Evolutionary conservation across 179 eudicot genomes (phyloP), one percentile per base, ranked within the genome.

Genomic region (Beta macrorhiza): DNA sequence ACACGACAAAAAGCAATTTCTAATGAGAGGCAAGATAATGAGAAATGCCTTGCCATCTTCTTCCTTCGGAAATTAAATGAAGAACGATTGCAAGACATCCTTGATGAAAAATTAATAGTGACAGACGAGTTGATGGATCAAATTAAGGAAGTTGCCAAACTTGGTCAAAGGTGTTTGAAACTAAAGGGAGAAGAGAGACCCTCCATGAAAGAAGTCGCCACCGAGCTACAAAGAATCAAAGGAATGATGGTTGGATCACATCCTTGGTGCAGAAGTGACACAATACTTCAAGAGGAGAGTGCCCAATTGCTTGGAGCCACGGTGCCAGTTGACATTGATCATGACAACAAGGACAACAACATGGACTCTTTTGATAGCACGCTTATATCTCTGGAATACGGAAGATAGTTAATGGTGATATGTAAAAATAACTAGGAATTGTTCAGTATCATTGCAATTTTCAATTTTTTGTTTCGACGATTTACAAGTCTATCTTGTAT

Each of bases 161-260:
- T 86, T 10, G 81, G 83, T 14, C 55, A 57, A 53, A 44, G 79
- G 29, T 81, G 83, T 58, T 67, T 81, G 42, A 75, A 14, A n/a
- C 8, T 81, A 56, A 86, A 76, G 20, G 84, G 86, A 32, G 86
- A 81, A 0, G 82, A 86, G 7, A 83, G 86, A 59, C 86, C 87
- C 8, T 62, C 59, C 11, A 87, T 85, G 90, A 84, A 84, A 57
- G 82, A 86, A 80, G 88, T 88, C 0, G 88, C 86, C 0, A 77
- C 45, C 74, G 89, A 87, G 51, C 51, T 89, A 8, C 80, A 85
- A 16, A 51, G 82, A n/a, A 81, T 81, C 5, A 69, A 44, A 72
- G 67, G 81, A 78, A 72, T 37, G 19, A 52, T 13, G 2, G 20
- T 7, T 9, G 15, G 63, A 12, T 74, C 59, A 52, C 32, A 52